phyloP scores from a whole-genome alignment of 2,329 filamentous ascomycete species.

The Tolypocladium nubicola region DNA sequence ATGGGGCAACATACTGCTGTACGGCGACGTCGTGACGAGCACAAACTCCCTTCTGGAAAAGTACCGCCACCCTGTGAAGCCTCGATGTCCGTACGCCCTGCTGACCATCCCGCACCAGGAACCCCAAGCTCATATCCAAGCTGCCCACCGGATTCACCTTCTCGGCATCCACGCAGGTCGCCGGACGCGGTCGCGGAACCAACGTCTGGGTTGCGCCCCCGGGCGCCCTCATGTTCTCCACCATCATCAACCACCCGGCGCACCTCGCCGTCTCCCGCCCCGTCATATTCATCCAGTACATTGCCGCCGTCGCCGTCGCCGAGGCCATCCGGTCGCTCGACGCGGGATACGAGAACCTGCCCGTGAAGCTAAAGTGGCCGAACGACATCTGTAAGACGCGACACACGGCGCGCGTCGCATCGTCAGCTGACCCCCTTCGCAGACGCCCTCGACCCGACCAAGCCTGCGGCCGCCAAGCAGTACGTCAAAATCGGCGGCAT shows the following conservation, averaged over 20 bases:
- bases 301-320: constrained; percentile 79
- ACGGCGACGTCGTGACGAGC: constrained; percentile 86
- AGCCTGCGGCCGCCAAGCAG: constrained; percentile 30
- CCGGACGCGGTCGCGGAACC: constrained; percentile 75
- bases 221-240: constrained; percentile 79
- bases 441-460: constrained; percentile 57
- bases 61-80: constrained; percentile 27
- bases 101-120: constrained; percentile 36
- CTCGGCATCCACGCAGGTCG: constrained; percentile 77
- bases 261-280: constrained; percentile 62
- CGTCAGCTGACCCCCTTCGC: not conserved
- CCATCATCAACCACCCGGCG: constrained; percentile 73
- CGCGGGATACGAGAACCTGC: constrained; percentile 60
- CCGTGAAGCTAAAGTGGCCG: constrained; percentile 90
- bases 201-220: constrained; percentile 94
- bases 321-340: constrained; percentile 76
- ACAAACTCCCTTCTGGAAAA: constrained; percentile 92
- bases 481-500: constrained; percentile 93
- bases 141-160: constrained; percentile 81
- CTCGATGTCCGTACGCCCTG: not conserved
- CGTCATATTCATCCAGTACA: constrained; percentile 88
- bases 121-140: constrained; percentile 62
- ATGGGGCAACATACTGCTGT: constrained; percentile 73
- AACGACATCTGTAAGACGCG: constrained; percentile 68
- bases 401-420: not conserved